Evolutionary conservation across 2,329 filamentous ascomycete genomes (phyloP).

Genomic region (Cryphonectria naterciae): DNA sequence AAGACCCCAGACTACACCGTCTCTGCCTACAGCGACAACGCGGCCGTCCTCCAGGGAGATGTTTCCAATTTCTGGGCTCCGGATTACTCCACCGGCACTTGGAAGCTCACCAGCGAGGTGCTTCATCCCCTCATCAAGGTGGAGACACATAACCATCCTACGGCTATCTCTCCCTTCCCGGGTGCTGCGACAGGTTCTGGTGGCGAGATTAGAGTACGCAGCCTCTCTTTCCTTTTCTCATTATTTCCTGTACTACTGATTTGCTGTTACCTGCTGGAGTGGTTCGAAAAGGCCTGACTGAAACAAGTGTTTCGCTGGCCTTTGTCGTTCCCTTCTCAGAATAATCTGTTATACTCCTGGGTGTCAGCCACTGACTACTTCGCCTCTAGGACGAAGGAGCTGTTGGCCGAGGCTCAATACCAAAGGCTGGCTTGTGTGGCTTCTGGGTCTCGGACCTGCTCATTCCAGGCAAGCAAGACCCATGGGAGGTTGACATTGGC

Average conservation of each 20-base stretch:
- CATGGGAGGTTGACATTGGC: slow-evolving; percentile 91
- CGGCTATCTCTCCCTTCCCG: slow-evolving; percentile 89
- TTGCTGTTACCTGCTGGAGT: neutral
- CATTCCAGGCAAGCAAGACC: slow-evolving; percentile 79
- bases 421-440: slow-evolving; percentile 88
- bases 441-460: slow-evolving; percentile 95
- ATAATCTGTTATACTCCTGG: too few species aligned
- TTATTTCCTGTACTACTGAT: neutral
- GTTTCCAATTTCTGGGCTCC: slow-evolving; percentile 83
- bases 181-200: slow-evolving; percentile 95
- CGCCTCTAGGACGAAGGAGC: slow-evolving; percentile 75
- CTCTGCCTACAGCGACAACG: slow-evolving; percentile 96
- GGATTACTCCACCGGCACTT: slow-evolving; percentile 82
- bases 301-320: slow-evolving; percentile 25
- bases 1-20: slow-evolving; percentile 80
- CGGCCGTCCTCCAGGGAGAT: slow-evolving; percentile 82
- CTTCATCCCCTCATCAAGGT: slow-evolving; percentile 92
- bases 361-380: slow-evolving; percentile 12
- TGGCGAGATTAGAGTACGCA: slow-evolving; percentile 75
- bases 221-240: neutral
- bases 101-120: slow-evolving; percentile 83
- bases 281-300: neutral
- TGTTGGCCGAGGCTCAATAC: slow-evolving; percentile 87
- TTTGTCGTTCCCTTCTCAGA: neutral
- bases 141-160: slow-evolving; percentile 97